Conservation (phyloP, 495 filamentous ascomycete genomes). For the Penicillium chermesinum region DNA sequence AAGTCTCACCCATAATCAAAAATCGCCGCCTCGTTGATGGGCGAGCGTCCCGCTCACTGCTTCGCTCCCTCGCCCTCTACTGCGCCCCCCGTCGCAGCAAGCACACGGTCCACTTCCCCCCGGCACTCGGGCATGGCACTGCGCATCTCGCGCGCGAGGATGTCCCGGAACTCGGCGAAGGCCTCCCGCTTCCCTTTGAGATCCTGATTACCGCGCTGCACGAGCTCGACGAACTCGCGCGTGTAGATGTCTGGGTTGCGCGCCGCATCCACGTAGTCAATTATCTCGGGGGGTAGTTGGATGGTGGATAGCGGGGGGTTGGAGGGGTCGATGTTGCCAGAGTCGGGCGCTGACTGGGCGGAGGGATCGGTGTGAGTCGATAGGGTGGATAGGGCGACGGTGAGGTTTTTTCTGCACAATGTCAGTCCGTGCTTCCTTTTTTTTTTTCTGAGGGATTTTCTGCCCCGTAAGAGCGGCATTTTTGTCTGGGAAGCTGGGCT, state of each 20-base stretch:
- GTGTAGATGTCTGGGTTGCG: conserved; percentile 99
- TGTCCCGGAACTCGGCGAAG: conserved; percentile 73
- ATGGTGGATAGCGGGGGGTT: conserved; percentile 43
- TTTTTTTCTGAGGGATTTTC: too few species aligned
- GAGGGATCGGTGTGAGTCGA: conserved; percentile 34
- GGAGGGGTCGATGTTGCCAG: conserved; percentile 40
- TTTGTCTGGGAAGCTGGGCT: too few species aligned
- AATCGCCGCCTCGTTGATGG: too few species aligned
- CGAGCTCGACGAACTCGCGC: conserved; percentile 90
- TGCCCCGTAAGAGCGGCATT: conserved; percentile 1
- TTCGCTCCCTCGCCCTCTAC: conserved; percentile 1
- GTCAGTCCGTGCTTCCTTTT: too few species aligned
- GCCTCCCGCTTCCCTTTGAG: conserved; percentile 79
- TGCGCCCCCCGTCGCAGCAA: conserved; percentile 40
- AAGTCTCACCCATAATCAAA: too few species aligned
- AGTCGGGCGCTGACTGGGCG: conserved; percentile 9
- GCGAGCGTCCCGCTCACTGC: too few species aligned
- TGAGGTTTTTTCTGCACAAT: conserved; percentile 40
- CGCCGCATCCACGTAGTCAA: conserved; percentile 86
- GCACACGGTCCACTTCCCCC: conserved; percentile 61
- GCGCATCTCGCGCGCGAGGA: conserved; percentile 74
- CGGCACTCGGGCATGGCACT: conserved; percentile 70
- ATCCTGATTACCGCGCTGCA: conserved; percentile 76
- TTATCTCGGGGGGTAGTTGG: conserved; percentile 79
- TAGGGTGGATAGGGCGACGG: conserved; percentile 35